A percentile compares a stretch with the other conserved stretches of the same genome.
Evolutionary conservation across 305 asterid genomes (phyloP).

Genomic region (Fraxinus dipetala): DNA sequence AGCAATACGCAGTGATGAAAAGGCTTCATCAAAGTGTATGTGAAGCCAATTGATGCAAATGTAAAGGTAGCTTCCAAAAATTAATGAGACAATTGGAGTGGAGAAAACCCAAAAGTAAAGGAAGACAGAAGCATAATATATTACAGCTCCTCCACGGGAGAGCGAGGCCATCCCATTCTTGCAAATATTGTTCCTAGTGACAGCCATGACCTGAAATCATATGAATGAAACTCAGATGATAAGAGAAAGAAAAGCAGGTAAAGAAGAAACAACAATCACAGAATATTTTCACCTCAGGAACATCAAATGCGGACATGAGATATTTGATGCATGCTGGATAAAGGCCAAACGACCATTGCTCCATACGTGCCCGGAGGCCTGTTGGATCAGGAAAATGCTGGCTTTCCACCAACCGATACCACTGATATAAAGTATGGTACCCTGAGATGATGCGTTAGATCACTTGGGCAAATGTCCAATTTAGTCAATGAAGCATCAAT

Average conservation of each 20-base stretch:
- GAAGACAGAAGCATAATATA: conserved; percentile 91
- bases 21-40: conserved; percentile 95
- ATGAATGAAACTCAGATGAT: neutral
- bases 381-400: conserved; percentile 98
- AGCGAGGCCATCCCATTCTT: conserved; percentile 80
- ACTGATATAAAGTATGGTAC: conserved; percentile 86
- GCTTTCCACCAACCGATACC: conserved; percentile 83
- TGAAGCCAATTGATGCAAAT: conserved; percentile 97
- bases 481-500: neutral
- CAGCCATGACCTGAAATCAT: conserved; percentile 84
- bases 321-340: conserved; percentile 98
- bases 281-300: conserved; percentile 69
- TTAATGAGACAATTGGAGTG: conserved; percentile 87
- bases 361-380: conserved; percentile 89
- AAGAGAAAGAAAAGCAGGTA: neutral
- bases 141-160: conserved; percentile 73
- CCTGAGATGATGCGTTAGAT: conserved; percentile 44
- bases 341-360: conserved; percentile 95
- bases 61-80: conserved; percentile 95
- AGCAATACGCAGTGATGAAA: conserved; percentile 94
- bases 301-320: conserved; percentile 95
- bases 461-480: conserved; percentile 5
- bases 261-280: neutral
- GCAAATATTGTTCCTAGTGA: conserved; percentile 75
- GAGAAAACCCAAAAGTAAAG: conserved; percentile 98